Evolutionary conservation across 352 stramenopile genomes (phyloP).

Genomic region (Globisporangium iwayamae): DNA sequence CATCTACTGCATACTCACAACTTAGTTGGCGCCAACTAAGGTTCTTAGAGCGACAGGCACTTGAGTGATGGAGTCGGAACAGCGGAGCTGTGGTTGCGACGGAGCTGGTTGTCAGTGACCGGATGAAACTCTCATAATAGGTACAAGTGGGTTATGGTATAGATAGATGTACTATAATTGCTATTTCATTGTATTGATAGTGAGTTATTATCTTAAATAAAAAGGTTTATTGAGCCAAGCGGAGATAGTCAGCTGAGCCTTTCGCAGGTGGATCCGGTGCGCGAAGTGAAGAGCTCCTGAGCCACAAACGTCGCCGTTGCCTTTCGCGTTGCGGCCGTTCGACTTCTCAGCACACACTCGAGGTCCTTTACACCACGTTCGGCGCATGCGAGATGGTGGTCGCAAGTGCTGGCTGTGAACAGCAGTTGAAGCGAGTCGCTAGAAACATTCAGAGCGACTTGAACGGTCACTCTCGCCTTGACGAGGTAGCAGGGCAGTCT

Average conservation of each 20-base stretch:
- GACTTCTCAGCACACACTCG: neutral
- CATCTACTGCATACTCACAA: neutral
- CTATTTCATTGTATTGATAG: neutral
- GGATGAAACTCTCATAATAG: neutral
- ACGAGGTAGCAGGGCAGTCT: no score
- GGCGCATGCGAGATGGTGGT: neutral
- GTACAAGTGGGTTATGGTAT: neutral
- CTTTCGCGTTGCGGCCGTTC: neutral
- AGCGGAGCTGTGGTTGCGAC: neutral
- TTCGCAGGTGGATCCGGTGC: neutral
- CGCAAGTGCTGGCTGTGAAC: neutral
- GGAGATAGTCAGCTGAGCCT: neutral
- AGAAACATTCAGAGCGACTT: neutral
- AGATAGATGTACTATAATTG: neutral
- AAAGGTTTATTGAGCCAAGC: neutral
- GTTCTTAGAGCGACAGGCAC: neutral
- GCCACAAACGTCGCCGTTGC: neutral
- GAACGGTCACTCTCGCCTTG: neutral
- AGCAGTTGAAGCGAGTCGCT: neutral
- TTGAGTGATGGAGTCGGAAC: neutral
- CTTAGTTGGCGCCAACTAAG: neutral
- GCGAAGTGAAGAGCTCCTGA: neutral
- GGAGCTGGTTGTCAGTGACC: slow-evolving; percentile 5
- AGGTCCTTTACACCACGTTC: neutral
- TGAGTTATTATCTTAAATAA: neutral